Conservation (phyloP, 2,329 filamentous ascomycete species). For the Alternaria angustiovoidea region DNA sequence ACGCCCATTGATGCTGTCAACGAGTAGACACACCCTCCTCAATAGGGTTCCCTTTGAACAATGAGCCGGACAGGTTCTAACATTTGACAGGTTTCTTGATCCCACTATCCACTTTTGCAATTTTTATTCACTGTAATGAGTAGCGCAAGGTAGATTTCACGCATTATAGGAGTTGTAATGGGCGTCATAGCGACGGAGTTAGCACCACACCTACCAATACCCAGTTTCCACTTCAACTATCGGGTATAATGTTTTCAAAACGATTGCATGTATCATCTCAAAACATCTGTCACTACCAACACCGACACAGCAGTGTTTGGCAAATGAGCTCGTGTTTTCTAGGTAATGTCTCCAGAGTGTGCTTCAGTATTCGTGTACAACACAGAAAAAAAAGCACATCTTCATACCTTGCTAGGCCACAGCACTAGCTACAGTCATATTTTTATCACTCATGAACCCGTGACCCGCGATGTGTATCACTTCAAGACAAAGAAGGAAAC, state of each 20-base stretch:
- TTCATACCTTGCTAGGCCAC: no score
- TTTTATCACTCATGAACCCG: no score
- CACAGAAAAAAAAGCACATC: no score
- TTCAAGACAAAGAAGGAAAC: no score
- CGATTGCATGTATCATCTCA: not conserved
- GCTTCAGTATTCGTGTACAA: no score
- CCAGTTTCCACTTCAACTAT: not conserved
- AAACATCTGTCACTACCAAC: not conserved
- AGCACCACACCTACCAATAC: not conserved
- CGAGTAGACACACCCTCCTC: not conserved
- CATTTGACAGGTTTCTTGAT: constrained; percentile 22
- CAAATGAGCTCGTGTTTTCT: no score
- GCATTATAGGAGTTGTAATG: constrained; percentile 3
- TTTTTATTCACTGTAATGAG: not conserved
- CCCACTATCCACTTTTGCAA: not conserved
- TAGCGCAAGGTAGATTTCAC: not conserved
- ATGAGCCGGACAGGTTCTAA: constrained; percentile 12
- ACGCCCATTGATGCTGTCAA: not conserved
- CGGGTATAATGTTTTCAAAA: not conserved
- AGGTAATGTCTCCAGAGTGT: no score
- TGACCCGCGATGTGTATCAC: no score
- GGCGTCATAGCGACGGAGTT: constrained; percentile 10
- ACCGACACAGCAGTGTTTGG: not conserved
- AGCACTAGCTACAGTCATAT: no score
- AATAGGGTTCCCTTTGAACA: not conserved